Evolutionary conservation across 1,284 basidiomycete species (phyloP).

Genomic region (Trichosporon inkin): DNA sequence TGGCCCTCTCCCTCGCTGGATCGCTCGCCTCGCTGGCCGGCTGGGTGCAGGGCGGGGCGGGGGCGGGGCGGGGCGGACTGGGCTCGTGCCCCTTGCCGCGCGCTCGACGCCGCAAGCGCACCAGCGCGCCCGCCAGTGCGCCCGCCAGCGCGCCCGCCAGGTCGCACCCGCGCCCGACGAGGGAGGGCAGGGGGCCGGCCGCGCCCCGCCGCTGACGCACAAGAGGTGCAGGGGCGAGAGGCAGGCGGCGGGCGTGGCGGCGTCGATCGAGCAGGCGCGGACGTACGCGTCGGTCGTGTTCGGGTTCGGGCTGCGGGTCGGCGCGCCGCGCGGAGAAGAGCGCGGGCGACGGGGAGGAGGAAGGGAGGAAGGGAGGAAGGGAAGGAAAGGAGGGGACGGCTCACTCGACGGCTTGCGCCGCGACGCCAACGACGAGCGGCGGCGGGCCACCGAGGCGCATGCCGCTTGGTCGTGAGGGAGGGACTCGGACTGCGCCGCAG

Average conservation of each 20-base stretch:
- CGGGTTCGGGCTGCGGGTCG: neutral
- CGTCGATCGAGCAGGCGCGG: constrained; percentile 3
- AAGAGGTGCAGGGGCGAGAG: neutral
- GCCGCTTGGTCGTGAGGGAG: too few species aligned
- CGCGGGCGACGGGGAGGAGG: neutral
- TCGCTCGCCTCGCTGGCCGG: too few species aligned
- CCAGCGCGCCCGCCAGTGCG: neutral
- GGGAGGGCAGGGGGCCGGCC: neutral
- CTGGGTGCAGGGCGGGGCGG: too few species aligned
- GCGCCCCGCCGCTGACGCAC: constrained; percentile 1
- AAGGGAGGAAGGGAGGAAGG: neutral
- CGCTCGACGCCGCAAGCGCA: constrained; percentile 4
- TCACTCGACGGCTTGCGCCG: too few species aligned
- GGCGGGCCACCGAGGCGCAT: too few species aligned
- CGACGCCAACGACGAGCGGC: too few species aligned
- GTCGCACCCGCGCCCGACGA: neutral
- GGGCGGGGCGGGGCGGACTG: too few species aligned
- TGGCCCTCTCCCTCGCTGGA: too few species aligned
- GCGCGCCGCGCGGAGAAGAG: neutral
- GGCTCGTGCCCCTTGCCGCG: too few species aligned
- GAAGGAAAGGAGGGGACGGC: too few species aligned
- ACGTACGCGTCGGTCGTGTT: neutral
- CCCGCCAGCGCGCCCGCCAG: neutral
- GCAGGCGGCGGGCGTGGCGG: neutral
- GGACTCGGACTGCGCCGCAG: too few species aligned